Evolutionary conservation across 768 basidiomycete species (phyloP).

Genomic region (Leccinum truebloodii): DNA sequence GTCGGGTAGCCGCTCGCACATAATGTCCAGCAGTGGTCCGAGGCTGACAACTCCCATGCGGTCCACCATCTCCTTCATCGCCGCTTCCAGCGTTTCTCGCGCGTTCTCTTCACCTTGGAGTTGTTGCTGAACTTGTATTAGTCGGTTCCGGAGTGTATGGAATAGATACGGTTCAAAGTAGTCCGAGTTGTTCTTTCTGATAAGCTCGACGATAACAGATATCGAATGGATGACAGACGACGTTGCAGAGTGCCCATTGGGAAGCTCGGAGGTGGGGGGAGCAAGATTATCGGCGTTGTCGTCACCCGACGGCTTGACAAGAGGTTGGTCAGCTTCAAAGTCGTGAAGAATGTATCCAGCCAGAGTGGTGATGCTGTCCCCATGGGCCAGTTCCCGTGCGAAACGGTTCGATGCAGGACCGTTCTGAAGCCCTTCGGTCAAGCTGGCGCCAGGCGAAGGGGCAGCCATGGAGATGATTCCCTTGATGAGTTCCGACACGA

Average conservation of each 20-base stretch:
- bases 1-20: slow-evolving; percentile 65
- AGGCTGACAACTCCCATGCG: slow-evolving; percentile 91
- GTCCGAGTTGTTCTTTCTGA: slow-evolving; percentile 97
- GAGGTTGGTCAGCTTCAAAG: slow-evolving; percentile 37
- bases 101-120: slow-evolving; percentile 55
- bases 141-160: slow-evolving; percentile 86
- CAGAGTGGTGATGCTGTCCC: slow-evolving; percentile 68
- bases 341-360: slow-evolving; percentile 76
- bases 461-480: slow-evolving; percentile 94
- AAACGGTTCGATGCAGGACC: slow-evolving; percentile 83
- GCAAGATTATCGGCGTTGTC: slow-evolving; percentile 15
- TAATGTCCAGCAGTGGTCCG: slow-evolving; percentile 72
- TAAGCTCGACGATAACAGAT: slow-evolving; percentile 88
- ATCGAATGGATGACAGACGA: slow-evolving; percentile 88
- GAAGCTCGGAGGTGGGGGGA: slow-evolving; percentile 19
- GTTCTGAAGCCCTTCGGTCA: slow-evolving; percentile 68
- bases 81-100: slow-evolving; percentile 64
- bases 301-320: slow-evolving; percentile 19
- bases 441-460: slow-evolving; percentile 75
- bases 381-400: slow-evolving; percentile 81
- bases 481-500: slow-evolving; percentile 90
- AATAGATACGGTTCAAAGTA: slow-evolving; percentile 98
- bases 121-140: slow-evolving; percentile 85
- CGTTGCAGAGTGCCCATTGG: slow-evolving; percentile 52
- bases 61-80: slow-evolving; percentile 80